These are phyloP conservation scores for Cordyceps cicadae DNA, from an alignment of 2,329 filamentous ascomycete species.

Conservation along the genomic window DNA sequence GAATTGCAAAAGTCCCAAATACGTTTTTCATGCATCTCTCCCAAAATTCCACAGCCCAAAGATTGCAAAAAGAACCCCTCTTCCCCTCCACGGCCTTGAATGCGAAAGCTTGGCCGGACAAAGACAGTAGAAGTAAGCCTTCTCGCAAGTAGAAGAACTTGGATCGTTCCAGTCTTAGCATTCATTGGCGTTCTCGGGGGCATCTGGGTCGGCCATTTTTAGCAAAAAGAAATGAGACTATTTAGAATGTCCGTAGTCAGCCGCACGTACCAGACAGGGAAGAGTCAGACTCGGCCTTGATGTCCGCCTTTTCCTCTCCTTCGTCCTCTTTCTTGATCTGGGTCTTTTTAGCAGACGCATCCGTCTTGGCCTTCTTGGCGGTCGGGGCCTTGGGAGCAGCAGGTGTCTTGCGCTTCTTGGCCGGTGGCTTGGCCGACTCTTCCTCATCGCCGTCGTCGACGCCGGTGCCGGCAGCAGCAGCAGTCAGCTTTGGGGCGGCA, in stretches of 20 bases:
- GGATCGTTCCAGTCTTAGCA: too few relatives aligned
- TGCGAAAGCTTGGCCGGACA: too few relatives aligned
- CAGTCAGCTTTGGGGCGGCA: not conserved
- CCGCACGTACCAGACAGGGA: slow-evolving; percentile 19
- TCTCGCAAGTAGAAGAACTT: too few relatives aligned
- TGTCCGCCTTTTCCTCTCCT: not conserved
- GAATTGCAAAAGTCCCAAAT: not conserved
- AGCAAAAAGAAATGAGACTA: not conserved
- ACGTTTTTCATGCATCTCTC: not conserved
- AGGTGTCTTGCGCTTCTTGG: slow-evolving; percentile 10
- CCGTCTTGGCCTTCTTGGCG: slow-evolving; percentile 21
- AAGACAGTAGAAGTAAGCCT: too few relatives aligned
- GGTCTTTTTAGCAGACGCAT: slow-evolving; percentile 14
- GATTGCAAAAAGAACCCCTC: not conserved
- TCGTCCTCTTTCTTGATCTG: slow-evolving; percentile 17
- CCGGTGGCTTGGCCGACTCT: not conserved
- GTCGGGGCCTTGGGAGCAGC: slow-evolving; percentile 14
- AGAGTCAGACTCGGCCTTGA: slow-evolving; percentile 19
- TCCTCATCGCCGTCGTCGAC: slow-evolving; percentile 2
- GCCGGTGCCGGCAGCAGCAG: slow-evolving; percentile 13
- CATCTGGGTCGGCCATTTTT: not conserved
- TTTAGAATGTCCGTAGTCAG: not conserved
- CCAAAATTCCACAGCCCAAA: not conserved
- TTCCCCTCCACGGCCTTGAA: too few relatives aligned
- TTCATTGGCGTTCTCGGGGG: not conserved